These are phyloP conservation scores for Polytolypa hystricis DNA, from an alignment of 2,329 filamentous ascomycete genomes.

Conservation along the genomic window DNA sequence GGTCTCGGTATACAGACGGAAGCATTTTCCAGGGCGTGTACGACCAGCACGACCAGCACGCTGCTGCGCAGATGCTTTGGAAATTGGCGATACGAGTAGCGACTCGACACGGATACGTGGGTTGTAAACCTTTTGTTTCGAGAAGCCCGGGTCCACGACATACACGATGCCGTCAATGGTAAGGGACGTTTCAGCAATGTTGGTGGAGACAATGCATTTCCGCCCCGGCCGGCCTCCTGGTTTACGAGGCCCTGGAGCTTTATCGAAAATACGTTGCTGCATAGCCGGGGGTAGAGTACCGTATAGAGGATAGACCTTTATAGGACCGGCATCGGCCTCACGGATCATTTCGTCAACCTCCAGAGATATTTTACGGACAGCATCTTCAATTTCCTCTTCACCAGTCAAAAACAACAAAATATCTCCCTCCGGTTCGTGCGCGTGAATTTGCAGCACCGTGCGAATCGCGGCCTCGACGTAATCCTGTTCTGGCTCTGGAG, in stretches of 20 bases:
- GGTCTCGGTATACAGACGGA: slow-evolving; percentile 86
- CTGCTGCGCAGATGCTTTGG: slow-evolving; percentile 93
- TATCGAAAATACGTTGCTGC: slow-evolving; percentile 92
- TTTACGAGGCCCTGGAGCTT: slow-evolving; percentile 61
- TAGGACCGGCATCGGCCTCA: slow-evolving; percentile 81
- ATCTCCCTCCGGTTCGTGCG: slow-evolving; percentile 82
- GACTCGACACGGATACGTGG: slow-evolving; percentile 93
- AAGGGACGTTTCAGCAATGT: slow-evolving; percentile 94
- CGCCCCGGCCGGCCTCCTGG: slow-evolving; percentile 76
- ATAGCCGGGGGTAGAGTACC: slow-evolving; percentile 84
- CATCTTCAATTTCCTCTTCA: slow-evolving; percentile 97
- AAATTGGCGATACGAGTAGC: slow-evolving; percentile 92
- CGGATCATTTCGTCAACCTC: slow-evolving; percentile 86
- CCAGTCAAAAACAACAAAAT: slow-evolving; percentile 91
- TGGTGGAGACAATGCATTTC: slow-evolving; percentile 89
- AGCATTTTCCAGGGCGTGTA: slow-evolving; percentile 96
- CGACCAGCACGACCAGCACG: slow-evolving; percentile 97
- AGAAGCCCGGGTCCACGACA: slow-evolving; percentile 97
- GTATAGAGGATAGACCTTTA: slow-evolving; percentile 87
- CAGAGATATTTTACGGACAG: slow-evolving; percentile 78
- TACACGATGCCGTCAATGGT: slow-evolving; percentile 99
- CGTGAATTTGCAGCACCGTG: slow-evolving; percentile 94
- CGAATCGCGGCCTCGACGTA: slow-evolving; percentile 92
- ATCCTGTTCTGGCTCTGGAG: slow-evolving; percentile 86
- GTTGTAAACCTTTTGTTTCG: slow-evolving; percentile 99